A percentile compares a stretch with the other conserved stretches of the same genome.
These are phyloP conservation scores for Gorgonomyces haynaldii DNA, from an alignment of 192 early-diverging fungal species.

Conservation along the genomic window DNA sequence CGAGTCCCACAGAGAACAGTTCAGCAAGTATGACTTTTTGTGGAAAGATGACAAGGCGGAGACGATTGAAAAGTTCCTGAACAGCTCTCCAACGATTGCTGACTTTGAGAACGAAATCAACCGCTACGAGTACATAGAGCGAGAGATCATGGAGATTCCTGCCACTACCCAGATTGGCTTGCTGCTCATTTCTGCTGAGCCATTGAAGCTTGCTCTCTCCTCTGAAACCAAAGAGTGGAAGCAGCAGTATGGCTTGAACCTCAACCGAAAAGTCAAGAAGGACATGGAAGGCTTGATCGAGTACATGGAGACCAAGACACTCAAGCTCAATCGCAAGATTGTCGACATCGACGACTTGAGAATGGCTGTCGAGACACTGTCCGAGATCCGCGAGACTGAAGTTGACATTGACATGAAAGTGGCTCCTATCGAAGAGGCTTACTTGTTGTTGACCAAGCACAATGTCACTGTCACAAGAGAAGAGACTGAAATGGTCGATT, in stretches of 20 bases:
- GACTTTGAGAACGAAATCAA: conserved; percentile 58
- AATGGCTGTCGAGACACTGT: conserved; percentile 48
- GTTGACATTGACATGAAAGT: conserved; percentile 62
- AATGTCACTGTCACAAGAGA: conserved; percentile 48
- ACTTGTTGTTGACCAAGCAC: conserved; percentile 48
- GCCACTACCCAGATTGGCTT: conserved; percentile 47
- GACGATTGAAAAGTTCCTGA: conserved; percentile 47
- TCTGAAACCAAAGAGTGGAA: conserved; percentile 60
- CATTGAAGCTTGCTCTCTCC: conserved; percentile 46
- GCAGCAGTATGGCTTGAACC: conserved; percentile 52
- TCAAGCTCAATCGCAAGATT: conserved; percentile 45
- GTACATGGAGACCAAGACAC: conserved; percentile 54
- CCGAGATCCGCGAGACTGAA: conserved; percentile 48
- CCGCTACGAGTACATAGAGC: conserved; percentile 46
- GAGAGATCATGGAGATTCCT: conserved; percentile 46
- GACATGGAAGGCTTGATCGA: conserved; percentile 59
- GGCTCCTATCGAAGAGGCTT: conserved; percentile 52
- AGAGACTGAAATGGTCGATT: conserved; percentile 60
- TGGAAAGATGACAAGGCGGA: conserved; percentile 57
- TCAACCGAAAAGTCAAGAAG: conserved; percentile 51
- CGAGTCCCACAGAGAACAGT: conserved; percentile 47
- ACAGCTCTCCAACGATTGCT: conserved; percentile 41
- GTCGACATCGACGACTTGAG: conserved; percentile 53
- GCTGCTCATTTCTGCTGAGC: conserved; percentile 47
- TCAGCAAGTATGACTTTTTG: conserved; percentile 52